phyloP scores from a whole-genome alignment of 2,329 filamentous ascomycete genomes.

The Claviceps citrina region DNA sequence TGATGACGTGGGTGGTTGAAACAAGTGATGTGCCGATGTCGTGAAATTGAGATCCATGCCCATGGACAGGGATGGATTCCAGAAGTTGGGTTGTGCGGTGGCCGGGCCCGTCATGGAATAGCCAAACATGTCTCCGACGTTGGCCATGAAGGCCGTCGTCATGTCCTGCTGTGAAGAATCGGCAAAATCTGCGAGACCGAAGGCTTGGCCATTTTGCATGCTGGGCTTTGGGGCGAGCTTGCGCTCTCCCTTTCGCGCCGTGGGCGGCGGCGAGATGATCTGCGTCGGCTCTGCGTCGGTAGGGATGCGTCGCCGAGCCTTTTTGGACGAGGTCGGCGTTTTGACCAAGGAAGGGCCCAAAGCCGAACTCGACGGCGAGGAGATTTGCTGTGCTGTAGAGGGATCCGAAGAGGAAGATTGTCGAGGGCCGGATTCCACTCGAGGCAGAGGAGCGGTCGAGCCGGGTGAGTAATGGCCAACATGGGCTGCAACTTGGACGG shows the following conservation, averaged over 20 bases:
- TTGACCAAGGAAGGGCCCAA: slow-evolving; percentile 16
- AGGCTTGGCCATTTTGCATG: slow-evolving; percentile 45
- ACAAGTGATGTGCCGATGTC: slow-evolving; percentile 27
- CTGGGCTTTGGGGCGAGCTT: slow-evolving; percentile 38
- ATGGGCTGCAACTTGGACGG: slow-evolving; percentile 42
- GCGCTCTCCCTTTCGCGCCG: slow-evolving; percentile 37
- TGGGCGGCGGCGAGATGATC: slow-evolving; percentile 45
- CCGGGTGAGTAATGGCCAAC: slow-evolving; percentile 43
- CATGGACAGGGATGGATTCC: slow-evolving; percentile 39
- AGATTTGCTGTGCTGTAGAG: slow-evolving; percentile 18
- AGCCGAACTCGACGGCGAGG: slow-evolving; percentile 14
- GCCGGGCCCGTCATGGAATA: slow-evolving; percentile 45
- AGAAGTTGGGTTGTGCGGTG: slow-evolving; percentile 34
- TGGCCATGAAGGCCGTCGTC: slow-evolving; percentile 28
- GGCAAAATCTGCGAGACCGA: slow-evolving; percentile 35
- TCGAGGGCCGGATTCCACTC: slow-evolving; percentile 43
- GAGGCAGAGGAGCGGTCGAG: slow-evolving; percentile 37
- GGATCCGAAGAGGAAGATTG: slow-evolving; percentile 42
- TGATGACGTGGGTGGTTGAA: slow-evolving; percentile 20
- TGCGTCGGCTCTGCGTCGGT: slow-evolving; percentile 25
- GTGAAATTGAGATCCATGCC: slow-evolving; percentile 47
- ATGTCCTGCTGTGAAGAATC: slow-evolving; percentile 34
- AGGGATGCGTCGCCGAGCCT: slow-evolving; percentile 26
- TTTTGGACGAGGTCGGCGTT: slow-evolving; percentile 23
- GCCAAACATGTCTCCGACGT: slow-evolving; percentile 39